Evolutionary conservation across 371 early-diverging fungal genomes (phyloP).

Genomic region (Umbelopsis sp.): DNA sequence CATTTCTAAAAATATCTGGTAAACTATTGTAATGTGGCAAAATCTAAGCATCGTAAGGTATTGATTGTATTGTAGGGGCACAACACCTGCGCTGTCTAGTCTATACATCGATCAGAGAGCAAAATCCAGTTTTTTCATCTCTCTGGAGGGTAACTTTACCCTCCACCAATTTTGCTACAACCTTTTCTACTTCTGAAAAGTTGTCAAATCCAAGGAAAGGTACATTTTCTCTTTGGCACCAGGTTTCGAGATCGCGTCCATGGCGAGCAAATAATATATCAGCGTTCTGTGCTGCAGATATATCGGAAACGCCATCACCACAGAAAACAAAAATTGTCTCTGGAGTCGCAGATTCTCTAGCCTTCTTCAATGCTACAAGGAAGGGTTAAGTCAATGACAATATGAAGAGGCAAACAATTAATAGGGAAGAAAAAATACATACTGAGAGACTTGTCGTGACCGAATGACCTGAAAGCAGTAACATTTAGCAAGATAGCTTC

Average conservation of each 20-base stretch:
- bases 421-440: slow-evolving; percentile 20
- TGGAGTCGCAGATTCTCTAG: slow-evolving; percentile 36
- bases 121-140: slow-evolving; percentile 40
- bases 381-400: neutral
- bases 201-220: slow-evolving; percentile 57
- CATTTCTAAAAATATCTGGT: neutral
- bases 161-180: slow-evolving; percentile 35
- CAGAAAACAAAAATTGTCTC: slow-evolving; percentile 61
- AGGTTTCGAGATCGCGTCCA: slow-evolving; percentile 65
- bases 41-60: too few species aligned
- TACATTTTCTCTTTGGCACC: slow-evolving; percentile 58
- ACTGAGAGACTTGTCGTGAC: slow-evolving; percentile 64
- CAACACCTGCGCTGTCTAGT: neutral
- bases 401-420: neutral
- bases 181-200: slow-evolving; percentile 49
- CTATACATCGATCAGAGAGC: slow-evolving; percentile 34
- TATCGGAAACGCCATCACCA: slow-evolving; percentile 75
- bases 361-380: slow-evolving; percentile 36
- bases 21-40: neutral
- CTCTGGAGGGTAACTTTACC: slow-evolving; percentile 34
- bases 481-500: too few species aligned
- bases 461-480: slow-evolving; percentile 38
- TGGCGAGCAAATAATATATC: slow-evolving; percentile 68
- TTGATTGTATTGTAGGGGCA: too few species aligned
- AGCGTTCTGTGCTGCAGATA: slow-evolving; percentile 70